Evolutionary conservation across 106 monocot species (phyloP).

Genomic region (Platanthera zijinensis): DNA sequence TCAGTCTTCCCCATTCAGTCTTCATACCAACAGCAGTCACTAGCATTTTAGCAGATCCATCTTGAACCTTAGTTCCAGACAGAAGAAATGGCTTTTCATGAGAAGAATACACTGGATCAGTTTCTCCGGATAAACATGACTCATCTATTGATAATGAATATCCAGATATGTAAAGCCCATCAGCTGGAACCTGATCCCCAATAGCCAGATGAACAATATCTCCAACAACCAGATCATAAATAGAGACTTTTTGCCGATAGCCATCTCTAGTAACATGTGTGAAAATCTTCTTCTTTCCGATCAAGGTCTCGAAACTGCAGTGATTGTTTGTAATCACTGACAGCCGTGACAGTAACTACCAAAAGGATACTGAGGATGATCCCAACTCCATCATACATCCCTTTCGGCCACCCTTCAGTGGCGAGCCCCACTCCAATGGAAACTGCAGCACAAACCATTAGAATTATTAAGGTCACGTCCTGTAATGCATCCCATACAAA

Average conservation of each 20-base stretch:
- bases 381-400: slow-evolving; percentile 88
- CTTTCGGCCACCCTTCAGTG: slow-evolving; percentile 85
- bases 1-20: slow-evolving; percentile 90
- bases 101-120: slow-evolving; percentile 63
- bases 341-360: slow-evolving; percentile 77
- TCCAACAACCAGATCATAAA: slow-evolving; percentile 89
- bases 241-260: slow-evolving; percentile 65
- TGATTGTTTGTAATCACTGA: slow-evolving; percentile 88
- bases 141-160: slow-evolving; percentile 78
- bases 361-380: slow-evolving; percentile 76
- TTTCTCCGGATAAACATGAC: slow-evolving; percentile 89
- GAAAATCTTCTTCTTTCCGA: slow-evolving; percentile 79
- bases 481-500: slow-evolving; percentile 84
- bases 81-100: slow-evolving; percentile 73
- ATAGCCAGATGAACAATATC: slow-evolving; percentile 87
- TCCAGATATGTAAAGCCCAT: slow-evolving; percentile 82
- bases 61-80: slow-evolving; percentile 91
- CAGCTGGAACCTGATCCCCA: slow-evolving; percentile 89
- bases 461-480: slow-evolving; percentile 76
- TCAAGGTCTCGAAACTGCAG: slow-evolving; percentile 85
- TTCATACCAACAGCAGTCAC: slow-evolving; percentile 91
- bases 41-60: slow-evolving; percentile 87
- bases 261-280: slow-evolving; percentile 88
- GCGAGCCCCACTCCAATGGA: slow-evolving; percentile 67
- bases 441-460: slow-evolving; percentile 69